phyloP scores from a whole-genome alignment of 2,329 filamentous ascomycete genomes.

The Tolypocladium inflatum region DNA sequence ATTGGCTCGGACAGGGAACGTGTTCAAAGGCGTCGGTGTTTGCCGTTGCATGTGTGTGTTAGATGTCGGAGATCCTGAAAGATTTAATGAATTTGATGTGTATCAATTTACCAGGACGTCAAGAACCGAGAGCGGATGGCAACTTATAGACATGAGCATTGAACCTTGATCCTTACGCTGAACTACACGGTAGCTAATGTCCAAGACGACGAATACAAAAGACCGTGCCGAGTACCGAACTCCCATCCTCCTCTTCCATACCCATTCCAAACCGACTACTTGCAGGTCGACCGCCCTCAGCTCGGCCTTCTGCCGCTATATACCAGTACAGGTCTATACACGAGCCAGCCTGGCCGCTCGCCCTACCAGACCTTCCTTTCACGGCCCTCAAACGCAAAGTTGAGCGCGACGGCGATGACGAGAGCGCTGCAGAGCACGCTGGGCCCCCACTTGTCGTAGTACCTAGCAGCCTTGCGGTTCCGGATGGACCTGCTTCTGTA shows the following conservation, averaged over 20 bases:
- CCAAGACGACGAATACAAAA: neutral
- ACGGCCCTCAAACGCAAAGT: constrained; percentile 70
- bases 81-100: neutral
- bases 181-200: neutral
- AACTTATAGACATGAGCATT: neutral
- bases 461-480: constrained; percentile 73
- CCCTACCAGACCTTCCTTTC: constrained; percentile 45
- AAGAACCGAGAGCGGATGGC: too few relatives aligned
- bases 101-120: too few relatives aligned
- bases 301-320: neutral
- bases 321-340: neutral
- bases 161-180: neutral
- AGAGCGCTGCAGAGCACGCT: constrained; percentile 65
- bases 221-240: neutral
- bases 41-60: neutral
- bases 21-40: constrained; percentile 1
- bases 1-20: neutral
- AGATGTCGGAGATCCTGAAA: neutral
- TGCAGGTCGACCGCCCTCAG: too few relatives aligned
- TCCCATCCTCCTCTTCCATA: neutral
- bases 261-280: neutral
- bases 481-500: constrained; percentile 83
- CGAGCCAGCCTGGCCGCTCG: neutral
- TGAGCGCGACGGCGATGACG: constrained; percentile 64
- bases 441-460: constrained; percentile 85